Conservation (phyloP, 1,284 basidiomycete species). For the Leccinum pachyderme region DNA sequence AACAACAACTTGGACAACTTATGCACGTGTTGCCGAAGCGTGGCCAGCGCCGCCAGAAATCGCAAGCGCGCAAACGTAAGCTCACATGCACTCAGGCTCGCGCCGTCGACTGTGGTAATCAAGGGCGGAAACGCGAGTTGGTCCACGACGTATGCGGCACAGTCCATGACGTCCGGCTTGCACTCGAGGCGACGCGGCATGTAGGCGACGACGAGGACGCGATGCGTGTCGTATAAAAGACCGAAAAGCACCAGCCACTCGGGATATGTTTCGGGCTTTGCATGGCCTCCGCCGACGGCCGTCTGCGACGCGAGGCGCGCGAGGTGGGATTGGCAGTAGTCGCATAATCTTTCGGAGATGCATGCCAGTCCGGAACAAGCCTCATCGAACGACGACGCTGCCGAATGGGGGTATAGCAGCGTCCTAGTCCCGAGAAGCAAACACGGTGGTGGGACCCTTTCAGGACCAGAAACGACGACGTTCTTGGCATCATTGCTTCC, state of each 20-base stretch:
- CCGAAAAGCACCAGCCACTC: constrained; percentile 31
- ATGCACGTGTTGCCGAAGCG: constrained; percentile 21
- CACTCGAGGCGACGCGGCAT: constrained; percentile 13
- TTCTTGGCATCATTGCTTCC: neutral
- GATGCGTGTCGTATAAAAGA: constrained; percentile 20
- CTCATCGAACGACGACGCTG: neutral
- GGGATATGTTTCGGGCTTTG: constrained; percentile 13
- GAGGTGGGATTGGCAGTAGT: constrained; percentile 13
- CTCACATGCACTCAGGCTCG: constrained; percentile 9
- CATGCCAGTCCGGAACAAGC: neutral
- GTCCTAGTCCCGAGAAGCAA: constrained; percentile 20
- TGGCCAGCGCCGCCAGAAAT: constrained; percentile 17
- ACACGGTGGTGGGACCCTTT: neutral
- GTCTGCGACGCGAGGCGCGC: constrained; percentile 14
- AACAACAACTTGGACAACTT: constrained; percentile 17
- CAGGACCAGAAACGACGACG: neutral
- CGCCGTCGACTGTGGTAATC: neutral
- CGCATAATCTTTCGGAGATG: constrained; percentile 14
- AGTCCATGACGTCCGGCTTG: constrained; percentile 8
- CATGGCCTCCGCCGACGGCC: neutral
- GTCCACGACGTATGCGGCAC: constrained; percentile 21
- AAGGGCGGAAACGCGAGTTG: constrained; percentile 14
- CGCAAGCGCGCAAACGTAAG: constrained; percentile 19
- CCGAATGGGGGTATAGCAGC: neutral
- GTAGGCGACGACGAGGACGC: constrained; percentile 22